phyloP scores from a whole-genome alignment of 2,329 filamentous ascomycete species.

The Hymenoscyphus linearis region DNA sequence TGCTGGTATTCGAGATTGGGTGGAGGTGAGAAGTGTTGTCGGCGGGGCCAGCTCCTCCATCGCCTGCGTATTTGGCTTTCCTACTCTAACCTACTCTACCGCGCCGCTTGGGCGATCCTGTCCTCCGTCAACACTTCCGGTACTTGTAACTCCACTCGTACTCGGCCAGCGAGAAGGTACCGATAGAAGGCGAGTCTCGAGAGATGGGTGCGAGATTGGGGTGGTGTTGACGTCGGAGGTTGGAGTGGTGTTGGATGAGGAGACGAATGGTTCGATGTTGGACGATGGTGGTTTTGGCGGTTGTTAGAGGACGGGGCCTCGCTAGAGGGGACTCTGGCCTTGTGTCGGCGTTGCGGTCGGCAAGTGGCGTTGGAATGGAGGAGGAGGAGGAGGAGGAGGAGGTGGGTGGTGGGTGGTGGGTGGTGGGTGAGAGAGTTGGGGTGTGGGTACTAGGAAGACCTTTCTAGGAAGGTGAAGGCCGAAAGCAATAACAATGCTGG shows the following conservation, averaged over 20 bases:
- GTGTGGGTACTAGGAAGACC: no score
- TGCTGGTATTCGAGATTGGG: conserved; percentile 12
- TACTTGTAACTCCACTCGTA: conserved; percentile 11
- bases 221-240: conserved; percentile 6
- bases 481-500: not conserved
- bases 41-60: conserved; percentile 17
- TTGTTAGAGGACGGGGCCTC: not conserved
- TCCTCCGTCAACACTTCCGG: not conserved
- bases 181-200: conserved; percentile 2
- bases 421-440: no score
- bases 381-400: no score
- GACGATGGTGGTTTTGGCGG: not conserved
- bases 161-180: conserved; percentile 23
- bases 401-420: no score
- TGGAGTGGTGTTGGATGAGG: not conserved
- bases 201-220: not conserved
- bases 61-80: conserved; percentile 4
- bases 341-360: no score
- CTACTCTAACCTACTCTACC: conserved; percentile 3
- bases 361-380: no score
- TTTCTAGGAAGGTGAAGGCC: not conserved
- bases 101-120: conserved; percentile 3
- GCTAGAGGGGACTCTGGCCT: not conserved
- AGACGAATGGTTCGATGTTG: not conserved
- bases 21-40: conserved; percentile 20